Evolutionary conservation across 352 stramenopile genomes (phyloP), one percentile per base, ranked within the genome.

Genomic region (Paralagenidium karlingii): DNA sequence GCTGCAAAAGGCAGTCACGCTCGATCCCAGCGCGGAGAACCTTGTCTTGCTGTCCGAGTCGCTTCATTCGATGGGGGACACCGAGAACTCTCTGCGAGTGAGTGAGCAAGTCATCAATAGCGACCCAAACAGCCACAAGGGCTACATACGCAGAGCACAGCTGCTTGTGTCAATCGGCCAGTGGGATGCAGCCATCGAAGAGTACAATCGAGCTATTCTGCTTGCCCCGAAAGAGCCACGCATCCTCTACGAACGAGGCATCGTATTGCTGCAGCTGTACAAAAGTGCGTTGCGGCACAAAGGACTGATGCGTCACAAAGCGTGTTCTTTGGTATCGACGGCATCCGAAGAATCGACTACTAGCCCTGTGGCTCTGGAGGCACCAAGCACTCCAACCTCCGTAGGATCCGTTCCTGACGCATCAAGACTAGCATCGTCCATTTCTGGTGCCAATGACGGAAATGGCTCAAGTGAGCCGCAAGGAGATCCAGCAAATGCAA

Each of bases 21-120:
- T 77, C 3, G 68, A 78, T 27, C 74, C 70, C 25, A 83, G 60
- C 3, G 68, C 60, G 6, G 74, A 81, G 24, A 88, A 88, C 36
- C 52, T 88, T n/a, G 68, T 82, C 16, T 27, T 88, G 33, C 47
- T 88, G 1, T 88, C 74, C 7, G 74, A 88, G 47, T 81, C 74
- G 18, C 45, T 88, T 2, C 74, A 88, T 41, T 85, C 74, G 9
- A 61, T 85, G 39, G 74, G 74, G 13, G 74, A 88, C 45, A 88
- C 74, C 15, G 70, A 82, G 40, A 83, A 82, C 45, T 82, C 74
- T 40, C 40, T 85, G 38, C 60, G 68, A 10, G 60, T 82, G 36
- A 88, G 73, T 36, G 69, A 88, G 8, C 65, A 69, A 25, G 70
- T 82, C 24, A 79, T 88, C 38, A 62, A 34, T 26, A 42, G 61